These are phyloP conservation scores for Geum urbanum DNA, from an alignment of 306 rosid genomes.

Conservation along the genomic window DNA sequence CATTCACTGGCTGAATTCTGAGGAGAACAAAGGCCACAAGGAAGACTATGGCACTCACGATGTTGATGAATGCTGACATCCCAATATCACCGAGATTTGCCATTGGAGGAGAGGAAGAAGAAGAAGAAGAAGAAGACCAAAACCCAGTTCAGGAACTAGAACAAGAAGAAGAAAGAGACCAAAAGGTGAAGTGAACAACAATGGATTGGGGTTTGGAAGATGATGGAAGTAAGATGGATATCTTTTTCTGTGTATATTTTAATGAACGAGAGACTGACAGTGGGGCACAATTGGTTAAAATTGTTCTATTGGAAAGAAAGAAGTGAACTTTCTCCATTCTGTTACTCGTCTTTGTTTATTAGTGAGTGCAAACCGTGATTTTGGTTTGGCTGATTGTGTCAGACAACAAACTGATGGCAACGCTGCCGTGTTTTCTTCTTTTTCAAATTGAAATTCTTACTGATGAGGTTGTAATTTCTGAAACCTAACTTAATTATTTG, in stretches of 20 bases:
- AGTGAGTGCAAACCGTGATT: not conserved
- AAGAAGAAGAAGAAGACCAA: not conserved
- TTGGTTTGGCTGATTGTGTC: not conserved
- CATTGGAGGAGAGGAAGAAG: slow-evolving; percentile 37
- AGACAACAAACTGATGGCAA: no score
- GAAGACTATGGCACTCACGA: slow-evolving; percentile 66
- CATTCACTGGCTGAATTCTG: slow-evolving; percentile 86
- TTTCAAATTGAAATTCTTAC: not conserved
- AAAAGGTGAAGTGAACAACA: slow-evolving; percentile 12
- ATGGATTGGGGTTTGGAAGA: slow-evolving; percentile 2
- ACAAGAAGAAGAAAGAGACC: not conserved
- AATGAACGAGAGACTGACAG: not conserved
- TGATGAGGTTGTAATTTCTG: no score
- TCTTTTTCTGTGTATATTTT: slow-evolving; percentile 22
- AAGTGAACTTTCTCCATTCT: not conserved
- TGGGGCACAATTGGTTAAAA: not conserved
- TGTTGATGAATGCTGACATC: slow-evolving; percentile 80
- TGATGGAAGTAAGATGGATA: slow-evolving; percentile 28
- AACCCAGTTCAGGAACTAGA: not conserved
- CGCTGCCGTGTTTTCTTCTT: not conserved
- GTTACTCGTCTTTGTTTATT: not conserved
- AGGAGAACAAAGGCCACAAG: slow-evolving; percentile 82
- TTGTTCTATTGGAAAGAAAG: not conserved
- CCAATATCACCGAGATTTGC: slow-evolving; percentile 84
- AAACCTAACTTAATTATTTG: no score